Conservation (phyloP, 257 asterid species). For the Solanum verrucosum region DNA sequence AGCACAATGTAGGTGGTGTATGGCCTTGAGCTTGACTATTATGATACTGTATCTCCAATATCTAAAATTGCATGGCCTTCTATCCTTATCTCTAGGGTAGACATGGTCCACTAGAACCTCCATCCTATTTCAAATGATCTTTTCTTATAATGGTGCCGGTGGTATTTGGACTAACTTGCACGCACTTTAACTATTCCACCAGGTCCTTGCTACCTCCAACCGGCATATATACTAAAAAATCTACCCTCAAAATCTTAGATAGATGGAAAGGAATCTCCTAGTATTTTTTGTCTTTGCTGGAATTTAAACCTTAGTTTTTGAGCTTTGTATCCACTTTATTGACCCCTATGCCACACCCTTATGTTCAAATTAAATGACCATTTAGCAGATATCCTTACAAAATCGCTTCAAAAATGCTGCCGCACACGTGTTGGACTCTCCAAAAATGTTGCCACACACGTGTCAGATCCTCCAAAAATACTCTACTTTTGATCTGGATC, state of each 20-base stretch:
- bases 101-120: neutral
- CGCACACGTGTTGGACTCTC: neutral
- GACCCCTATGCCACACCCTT: neutral
- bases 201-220: neutral
- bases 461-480: neutral
- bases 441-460: neutral
- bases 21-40: neutral
- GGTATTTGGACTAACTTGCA: neutral
- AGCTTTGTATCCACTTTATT: neutral
- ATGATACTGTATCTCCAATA: neutral
- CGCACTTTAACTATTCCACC: neutral
- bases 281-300: neutral
- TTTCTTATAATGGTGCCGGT: neutral
- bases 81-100: neutral
- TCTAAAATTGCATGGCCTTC: neutral
- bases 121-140: neutral
- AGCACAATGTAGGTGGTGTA: neutral
- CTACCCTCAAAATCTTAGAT: neutral
- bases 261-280: neutral
- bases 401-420: neutral
- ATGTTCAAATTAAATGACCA: neutral
- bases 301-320: neutral
- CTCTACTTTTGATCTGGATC: neutral
- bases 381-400: neutral
- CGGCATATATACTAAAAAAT: neutral